Evolutionary conservation across 441 rosid genomes (phyloP).

Genomic region (Euphorbia schlechtendalii): DNA sequence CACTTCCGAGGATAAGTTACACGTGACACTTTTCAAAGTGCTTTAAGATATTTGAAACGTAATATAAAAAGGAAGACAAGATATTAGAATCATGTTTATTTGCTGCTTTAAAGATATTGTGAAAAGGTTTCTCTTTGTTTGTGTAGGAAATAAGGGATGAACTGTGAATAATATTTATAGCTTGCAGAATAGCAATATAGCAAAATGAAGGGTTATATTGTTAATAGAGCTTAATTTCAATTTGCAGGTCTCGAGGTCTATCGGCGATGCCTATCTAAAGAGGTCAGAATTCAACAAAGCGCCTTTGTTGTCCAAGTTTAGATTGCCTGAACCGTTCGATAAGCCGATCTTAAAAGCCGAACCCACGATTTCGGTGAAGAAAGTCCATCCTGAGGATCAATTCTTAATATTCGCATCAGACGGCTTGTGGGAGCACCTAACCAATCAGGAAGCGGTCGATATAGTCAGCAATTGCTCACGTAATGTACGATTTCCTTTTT

Average conservation of each 20-base stretch:
- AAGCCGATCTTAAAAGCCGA: constrained; percentile 78
- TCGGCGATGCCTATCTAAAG: constrained; percentile 87
- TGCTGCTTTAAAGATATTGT: no score
- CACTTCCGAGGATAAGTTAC: no score
- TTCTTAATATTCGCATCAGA: constrained; percentile 87
- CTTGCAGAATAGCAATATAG: no score
- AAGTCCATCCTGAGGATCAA: constrained; percentile 57
- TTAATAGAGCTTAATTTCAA: no score
- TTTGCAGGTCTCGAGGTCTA: constrained; percentile 75
- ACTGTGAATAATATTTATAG: no score
- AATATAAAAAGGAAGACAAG: no score
- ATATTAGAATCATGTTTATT: no score
- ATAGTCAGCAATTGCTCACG: constrained; percentile 63
- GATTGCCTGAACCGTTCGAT: constrained; percentile 65
- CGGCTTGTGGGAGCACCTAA: constrained; percentile 95
- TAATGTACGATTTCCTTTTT: constrained; percentile 31
- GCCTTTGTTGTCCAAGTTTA: constrained; percentile 60
- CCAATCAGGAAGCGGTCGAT: constrained; percentile 89
- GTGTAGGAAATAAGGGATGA: no score
- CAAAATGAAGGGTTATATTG: no score
- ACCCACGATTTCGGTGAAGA: constrained; percentile 58
- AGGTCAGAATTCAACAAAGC: constrained; percentile 86
- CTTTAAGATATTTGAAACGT: no score
- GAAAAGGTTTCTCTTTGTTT: no score
- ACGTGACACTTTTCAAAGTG: no score